A percentile compares a stretch with the other conserved stretches of the same genome.
Conservation (phyloP, 1,284 basidiomycete genomes). For the Exobasidium cylindrosporum region DNA sequence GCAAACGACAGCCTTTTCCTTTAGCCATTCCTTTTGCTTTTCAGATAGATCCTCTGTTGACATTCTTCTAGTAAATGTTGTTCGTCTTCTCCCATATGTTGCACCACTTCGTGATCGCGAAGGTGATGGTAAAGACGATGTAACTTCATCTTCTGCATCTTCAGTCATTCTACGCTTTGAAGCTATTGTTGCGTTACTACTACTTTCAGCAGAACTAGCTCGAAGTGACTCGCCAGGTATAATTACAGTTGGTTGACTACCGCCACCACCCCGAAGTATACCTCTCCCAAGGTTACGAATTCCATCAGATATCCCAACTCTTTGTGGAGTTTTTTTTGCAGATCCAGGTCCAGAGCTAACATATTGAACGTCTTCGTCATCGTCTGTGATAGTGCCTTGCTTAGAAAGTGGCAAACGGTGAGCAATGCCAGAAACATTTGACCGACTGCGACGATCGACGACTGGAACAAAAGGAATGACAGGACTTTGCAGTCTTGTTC, state of each 20-base stretch:
- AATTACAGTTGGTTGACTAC: background rate
- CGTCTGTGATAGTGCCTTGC: background rate
- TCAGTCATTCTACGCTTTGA: background rate
- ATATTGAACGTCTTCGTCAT: background rate
- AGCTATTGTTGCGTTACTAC: background rate
- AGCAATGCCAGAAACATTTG: background rate
- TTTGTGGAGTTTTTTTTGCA: background rate
- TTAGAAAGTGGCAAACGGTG: background rate
- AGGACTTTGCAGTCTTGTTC: background rate
- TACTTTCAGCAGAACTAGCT: too few relatives aligned
- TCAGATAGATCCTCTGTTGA: conserved; percentile 6
- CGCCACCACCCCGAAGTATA: background rate
- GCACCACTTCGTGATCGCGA: background rate
- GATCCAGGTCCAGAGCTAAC: too few relatives aligned
- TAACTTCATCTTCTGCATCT: background rate
- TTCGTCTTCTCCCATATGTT: conserved; percentile 12
- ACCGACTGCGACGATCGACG: background rate
- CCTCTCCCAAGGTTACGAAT: background rate
- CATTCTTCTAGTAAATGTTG: background rate
- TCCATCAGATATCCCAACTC: background rate
- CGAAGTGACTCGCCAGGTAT: background rate
- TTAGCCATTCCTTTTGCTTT: conserved; percentile 12
- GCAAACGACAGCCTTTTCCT: conserved; percentile 30
- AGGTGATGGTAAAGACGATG: background rate
- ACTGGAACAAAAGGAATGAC: too few relatives aligned